These are phyloP conservation scores for Vaccinium darrowii DNA, from an alignment of 148 eudicot genomes.

Conservation along the genomic window DNA sequence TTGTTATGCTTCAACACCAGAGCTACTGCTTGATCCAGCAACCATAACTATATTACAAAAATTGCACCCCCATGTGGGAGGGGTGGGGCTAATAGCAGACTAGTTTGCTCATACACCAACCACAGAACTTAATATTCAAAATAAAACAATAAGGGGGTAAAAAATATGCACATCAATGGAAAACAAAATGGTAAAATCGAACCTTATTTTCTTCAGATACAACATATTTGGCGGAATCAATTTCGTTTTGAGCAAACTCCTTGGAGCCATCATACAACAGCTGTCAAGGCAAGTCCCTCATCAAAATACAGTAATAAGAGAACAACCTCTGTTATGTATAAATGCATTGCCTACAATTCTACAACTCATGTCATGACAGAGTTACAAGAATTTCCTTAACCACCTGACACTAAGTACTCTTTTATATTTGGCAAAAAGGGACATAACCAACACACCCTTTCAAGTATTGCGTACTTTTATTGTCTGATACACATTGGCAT, in stretches of 20 bases:
- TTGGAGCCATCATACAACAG: slow-evolving; percentile 78
- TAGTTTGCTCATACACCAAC: background rate
- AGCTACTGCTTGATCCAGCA: background rate
- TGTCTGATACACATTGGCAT: slow-evolving; percentile 94
- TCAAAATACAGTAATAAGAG: background rate
- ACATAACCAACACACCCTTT: slow-evolving; percentile 74
- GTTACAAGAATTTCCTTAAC: background rate
- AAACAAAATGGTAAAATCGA: slow-evolving; percentile 13
- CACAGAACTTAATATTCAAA: background rate
- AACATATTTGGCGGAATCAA: slow-evolving; percentile 58
- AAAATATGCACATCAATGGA: background rate
- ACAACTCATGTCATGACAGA: background rate
- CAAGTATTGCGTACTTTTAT: slow-evolving; percentile 90
- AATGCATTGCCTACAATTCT: background rate
- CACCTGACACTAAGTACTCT: slow-evolving; percentile 19
- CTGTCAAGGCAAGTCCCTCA: slow-evolving; percentile 34
- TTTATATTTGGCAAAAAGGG: slow-evolving; percentile 26
- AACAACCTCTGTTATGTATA: background rate
- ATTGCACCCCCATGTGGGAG: background rate
- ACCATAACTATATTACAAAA: background rate
- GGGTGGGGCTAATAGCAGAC: background rate
- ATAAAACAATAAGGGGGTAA: background rate
- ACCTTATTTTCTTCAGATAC: slow-evolving; percentile 75
- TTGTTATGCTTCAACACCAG: background rate
- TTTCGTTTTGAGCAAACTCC: slow-evolving; percentile 67